A percentile compares a stretch with the other conserved stretches of the same genome.
Conservation (phyloP, 2,329 filamentous ascomycete genomes). For the Helotiales sp. region DNA sequence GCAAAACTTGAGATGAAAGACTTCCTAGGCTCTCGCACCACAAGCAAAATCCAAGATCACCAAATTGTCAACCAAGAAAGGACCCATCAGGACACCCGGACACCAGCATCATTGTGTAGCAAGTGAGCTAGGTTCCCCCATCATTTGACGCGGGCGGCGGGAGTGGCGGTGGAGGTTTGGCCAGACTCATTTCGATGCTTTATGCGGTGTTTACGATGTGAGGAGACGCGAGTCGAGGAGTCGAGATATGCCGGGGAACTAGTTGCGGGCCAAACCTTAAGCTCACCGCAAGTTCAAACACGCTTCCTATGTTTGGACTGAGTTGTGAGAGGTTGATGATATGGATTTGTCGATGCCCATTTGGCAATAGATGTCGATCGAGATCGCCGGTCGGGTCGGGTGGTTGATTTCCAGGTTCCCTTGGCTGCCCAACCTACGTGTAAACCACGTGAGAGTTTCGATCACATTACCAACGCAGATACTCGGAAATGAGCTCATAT, state of each 20-base stretch:
- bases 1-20: neutral
- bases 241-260: slow-evolving; percentile 6
- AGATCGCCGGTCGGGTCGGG: neutral
- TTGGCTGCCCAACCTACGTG: neutral
- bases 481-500: neutral
- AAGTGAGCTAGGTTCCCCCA: neutral
- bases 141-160: neutral
- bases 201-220: neutral
- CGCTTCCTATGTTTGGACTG: neutral
- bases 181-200: slow-evolving; percentile 4
- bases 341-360: neutral
- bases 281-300: slow-evolving; percentile 22
- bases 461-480: neutral
- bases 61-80: slow-evolving; percentile 1
- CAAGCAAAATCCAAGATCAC: neutral
- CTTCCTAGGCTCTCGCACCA: neutral
- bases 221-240: slow-evolving; percentile 2
- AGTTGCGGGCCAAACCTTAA: slow-evolving; percentile 22
- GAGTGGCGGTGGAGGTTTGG: neutral
- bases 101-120: neutral
- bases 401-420: neutral
- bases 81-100: neutral
- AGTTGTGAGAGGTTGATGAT: neutral
- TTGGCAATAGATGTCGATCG: slow-evolving; percentile 7
- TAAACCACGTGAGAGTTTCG: neutral